These are phyloP conservation scores for Knoxdaviesia proteae DNA, from an alignment of 2,329 filamentous ascomycete species.

Conservation along the genomic window DNA sequence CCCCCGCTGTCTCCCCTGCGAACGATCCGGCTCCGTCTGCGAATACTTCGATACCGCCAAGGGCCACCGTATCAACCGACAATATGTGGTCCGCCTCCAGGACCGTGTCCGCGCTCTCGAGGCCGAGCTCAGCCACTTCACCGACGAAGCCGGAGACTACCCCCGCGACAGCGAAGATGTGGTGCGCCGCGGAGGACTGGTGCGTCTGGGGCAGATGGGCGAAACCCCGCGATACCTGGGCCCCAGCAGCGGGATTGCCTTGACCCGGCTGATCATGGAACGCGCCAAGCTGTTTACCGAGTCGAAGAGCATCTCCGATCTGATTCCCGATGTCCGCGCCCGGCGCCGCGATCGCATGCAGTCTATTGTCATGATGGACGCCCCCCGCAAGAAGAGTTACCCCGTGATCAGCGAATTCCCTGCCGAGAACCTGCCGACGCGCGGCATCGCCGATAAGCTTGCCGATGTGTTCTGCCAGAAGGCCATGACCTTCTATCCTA, in stretches of 20 bases:
- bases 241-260: constrained; percentile 85
- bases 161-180: constrained; percentile 63
- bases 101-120: constrained; percentile 69
- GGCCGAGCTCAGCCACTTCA: constrained; percentile 57
- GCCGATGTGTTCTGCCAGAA: constrained; percentile 74
- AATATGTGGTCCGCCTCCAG: constrained; percentile 82
- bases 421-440: constrained; percentile 53
- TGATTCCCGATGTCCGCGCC: constrained; percentile 55
- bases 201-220: constrained; percentile 66
- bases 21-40: constrained; percentile 75
- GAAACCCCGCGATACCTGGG: constrained; percentile 78
- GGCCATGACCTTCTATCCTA: constrained; percentile 57
- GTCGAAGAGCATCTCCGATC: constrained; percentile 74
- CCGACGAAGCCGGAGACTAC: constrained; percentile 52
- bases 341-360: constrained; percentile 35
- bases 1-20: constrained; percentile 79
- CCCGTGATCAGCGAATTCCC: constrained; percentile 75
- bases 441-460: constrained; percentile 54
- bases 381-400: constrained; percentile 60
- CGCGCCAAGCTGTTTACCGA: constrained; percentile 87
- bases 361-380: constrained; percentile 31
- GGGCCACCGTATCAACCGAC: constrained; percentile 66
- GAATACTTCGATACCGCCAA: constrained; percentile 89
- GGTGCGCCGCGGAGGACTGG: constrained; percentile 66
- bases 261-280: constrained; percentile 88